Base-by-base conservation (phyloP, 208 protist species). In the Leishmania guyanensis region DNA sequence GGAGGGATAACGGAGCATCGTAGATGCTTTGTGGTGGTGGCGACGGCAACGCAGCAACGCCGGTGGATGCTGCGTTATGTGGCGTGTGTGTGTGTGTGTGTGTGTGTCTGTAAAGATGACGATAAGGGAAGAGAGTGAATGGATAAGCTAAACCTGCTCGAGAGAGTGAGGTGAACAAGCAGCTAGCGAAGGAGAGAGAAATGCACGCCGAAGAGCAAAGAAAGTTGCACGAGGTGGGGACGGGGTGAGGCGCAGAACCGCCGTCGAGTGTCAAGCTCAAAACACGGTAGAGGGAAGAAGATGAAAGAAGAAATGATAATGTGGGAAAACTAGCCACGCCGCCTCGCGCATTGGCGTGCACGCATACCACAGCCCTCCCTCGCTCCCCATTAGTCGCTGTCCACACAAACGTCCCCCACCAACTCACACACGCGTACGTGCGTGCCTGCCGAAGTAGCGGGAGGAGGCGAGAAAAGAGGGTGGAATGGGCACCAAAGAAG, bases 1-100 rank as follows among this genome's bases (percentile, higher is more conserved):
- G 53, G 72, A 75, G 20, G 71, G 82, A 75, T 71, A 78, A 43
- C 82, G 82, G 71, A 82, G 53, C 77, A 85, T 82, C 14, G 39
- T 53, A 36, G n/a, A 77, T 16, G 20, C 16, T 20, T n/a, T 77
- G 36, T 48, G 5, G 53, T 22, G 12, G 16, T n/a, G 29, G 43
- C 43, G 16, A 22, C 4, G 60, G 12, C 5, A 78, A 33, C 8
- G 6, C 54, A 78, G 26, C 53, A 78, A 39, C 10, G 50, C 26
- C 14, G 60, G 29, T 33, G 75, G 64, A 43, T 16, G 51, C 50
- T 29, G 33, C 33, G 0, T 50, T 76, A 16, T 48, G 36, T 22
- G 64, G 33, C 29, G 22, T 20, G 20, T 72, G 39, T 29, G 22
- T 14, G 39, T 50, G 22, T 8, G 22, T 72, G 39, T 29, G 43